Evolutionary conservation across 176 grass and related monocot species (phyloP), one percentile per base, ranked within the genome.

Genomic region (Secale cereale): DNA sequence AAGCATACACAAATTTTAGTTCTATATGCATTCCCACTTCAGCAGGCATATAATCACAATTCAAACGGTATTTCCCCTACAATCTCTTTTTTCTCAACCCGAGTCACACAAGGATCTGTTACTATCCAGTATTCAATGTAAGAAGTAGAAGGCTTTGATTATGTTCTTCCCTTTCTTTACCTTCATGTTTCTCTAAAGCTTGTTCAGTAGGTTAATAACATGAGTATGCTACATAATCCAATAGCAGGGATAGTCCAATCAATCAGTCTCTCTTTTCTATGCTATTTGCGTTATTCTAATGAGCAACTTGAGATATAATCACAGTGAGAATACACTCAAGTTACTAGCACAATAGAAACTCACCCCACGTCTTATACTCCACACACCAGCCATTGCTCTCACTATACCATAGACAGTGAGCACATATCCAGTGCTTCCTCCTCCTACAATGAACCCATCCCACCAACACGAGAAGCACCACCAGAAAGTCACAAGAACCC

Each of bases 171-270:
- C 26, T 20, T 30, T 52, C 8, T 75, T 75, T 75, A 75, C 41
- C 72, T 52, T 74, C 19, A 20, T 33, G 30, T 81, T 66, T 66
- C 39, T 66, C 30, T 80, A 27, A 80, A 45, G 78, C 37, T 80
- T 46, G 2, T 31, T 40, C 10, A 31, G 20, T 74, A 29, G 41
- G 41, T 74, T 74, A 74, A 15, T 72, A 64, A 64, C 36, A 28
- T 64, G 36, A 40, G 35, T 61, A 43, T 41, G 23, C 16, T 43
- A 64, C 29, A 28, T 15, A 72, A 59, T 61, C 12, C 23, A 61
- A 7, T 61, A 45, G 20, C 17, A 35, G 5, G 33, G 29, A 75
- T 23, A 48, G 36, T 46, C 70, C 29, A 30, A 64, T 11, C 29
- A 30, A 64, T 48, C 60, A 46, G 13, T 65, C 27, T n/a, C 17